Conservation (phyloP, 2,329 filamentous ascomycete species). For the Chrysoporthe austroafricana region DNA sequence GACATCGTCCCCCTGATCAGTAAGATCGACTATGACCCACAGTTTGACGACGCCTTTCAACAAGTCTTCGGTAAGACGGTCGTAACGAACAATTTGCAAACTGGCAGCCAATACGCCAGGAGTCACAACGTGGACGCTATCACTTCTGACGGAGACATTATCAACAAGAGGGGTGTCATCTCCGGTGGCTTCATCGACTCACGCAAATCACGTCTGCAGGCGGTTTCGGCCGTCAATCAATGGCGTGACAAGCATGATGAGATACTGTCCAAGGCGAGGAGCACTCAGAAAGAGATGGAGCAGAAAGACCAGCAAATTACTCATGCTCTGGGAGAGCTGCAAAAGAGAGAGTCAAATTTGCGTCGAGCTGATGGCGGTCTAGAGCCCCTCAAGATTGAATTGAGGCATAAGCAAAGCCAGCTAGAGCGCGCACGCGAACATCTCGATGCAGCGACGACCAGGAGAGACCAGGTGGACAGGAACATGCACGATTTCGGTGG, state of each 20-base stretch:
- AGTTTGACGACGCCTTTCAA: conserved; percentile 83
- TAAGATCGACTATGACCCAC: conserved; percentile 78
- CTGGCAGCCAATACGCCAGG: conserved; percentile 88
- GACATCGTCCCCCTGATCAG: conserved; percentile 87
- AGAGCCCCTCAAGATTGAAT: conserved; percentile 75
- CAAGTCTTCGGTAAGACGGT: conserved; percentile 97
- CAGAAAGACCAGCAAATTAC: conserved; percentile 88
- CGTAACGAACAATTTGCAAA: conserved; percentile 85
- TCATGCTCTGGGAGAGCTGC: conserved; percentile 76
- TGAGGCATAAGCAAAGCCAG: conserved; percentile 74
- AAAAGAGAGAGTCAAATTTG: conserved; percentile 38
- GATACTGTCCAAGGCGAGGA: conserved; percentile 63
- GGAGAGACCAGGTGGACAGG: conserved; percentile 70
- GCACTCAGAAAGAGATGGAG: conserved; percentile 73
- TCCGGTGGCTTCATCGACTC: conserved; percentile 94
- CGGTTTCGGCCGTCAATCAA: conserved; percentile 73
- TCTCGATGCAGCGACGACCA: conserved; percentile 68
- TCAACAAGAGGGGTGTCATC: conserved; percentile 92
- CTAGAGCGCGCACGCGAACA: conserved; percentile 74
- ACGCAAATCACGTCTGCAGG: conserved; percentile 83
- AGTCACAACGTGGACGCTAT: conserved; percentile 92
- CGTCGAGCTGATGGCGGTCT: conserved; percentile 81
- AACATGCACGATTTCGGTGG: conserved; percentile 78
- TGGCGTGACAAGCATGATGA: conserved; percentile 76
- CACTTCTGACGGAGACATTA: conserved; percentile 91